A percentile compares a stretch with the other conserved stretches of the same genome.
These are phyloP conservation scores for Salmacisia buchloeana DNA, from an alignment of 1,284 basidiomycete genomes.

Conservation along the genomic window DNA sequence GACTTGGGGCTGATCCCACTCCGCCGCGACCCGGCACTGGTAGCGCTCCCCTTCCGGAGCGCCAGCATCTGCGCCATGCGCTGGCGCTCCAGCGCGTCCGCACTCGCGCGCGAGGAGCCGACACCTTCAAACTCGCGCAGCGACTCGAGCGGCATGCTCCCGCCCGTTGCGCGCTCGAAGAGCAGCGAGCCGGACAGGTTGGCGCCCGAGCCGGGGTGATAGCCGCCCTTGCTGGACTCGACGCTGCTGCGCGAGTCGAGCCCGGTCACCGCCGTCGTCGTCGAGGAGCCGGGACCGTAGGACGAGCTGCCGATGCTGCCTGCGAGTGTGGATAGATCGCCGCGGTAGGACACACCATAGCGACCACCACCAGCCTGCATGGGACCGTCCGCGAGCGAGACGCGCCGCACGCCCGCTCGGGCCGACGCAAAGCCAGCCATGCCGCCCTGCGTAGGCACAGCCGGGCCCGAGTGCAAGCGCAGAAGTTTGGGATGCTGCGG, in stretches of 20 bases:
- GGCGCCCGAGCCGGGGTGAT: neutral
- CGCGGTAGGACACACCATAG: neutral
- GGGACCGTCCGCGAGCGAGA: neutral
- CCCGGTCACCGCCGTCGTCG: no score
- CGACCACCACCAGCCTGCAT: neutral
- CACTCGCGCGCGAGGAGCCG: neutral
- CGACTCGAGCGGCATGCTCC: neutral
- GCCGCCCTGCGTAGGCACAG: neutral
- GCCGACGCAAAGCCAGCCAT: neutral
- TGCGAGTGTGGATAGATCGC: neutral
- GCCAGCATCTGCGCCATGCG: conserved; percentile 4
- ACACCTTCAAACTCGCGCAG: neutral
- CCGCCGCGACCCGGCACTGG: neutral
- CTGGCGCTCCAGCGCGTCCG: conserved; percentile 3
- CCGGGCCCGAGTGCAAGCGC: neutral
- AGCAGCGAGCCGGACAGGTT: neutral
- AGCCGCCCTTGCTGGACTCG: no score
- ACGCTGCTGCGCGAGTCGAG: no score
- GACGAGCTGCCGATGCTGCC: neutral
- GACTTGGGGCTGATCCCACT: conserved; percentile 42
- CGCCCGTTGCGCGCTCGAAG: neutral
- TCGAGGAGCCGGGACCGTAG: no score
- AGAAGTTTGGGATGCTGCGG: neutral
- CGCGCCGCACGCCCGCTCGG: neutral
- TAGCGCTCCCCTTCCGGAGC: neutral